Conservation (phyloP, 768 basidiomycete genomes). For the Leccinellum rugosiceps region DNA sequence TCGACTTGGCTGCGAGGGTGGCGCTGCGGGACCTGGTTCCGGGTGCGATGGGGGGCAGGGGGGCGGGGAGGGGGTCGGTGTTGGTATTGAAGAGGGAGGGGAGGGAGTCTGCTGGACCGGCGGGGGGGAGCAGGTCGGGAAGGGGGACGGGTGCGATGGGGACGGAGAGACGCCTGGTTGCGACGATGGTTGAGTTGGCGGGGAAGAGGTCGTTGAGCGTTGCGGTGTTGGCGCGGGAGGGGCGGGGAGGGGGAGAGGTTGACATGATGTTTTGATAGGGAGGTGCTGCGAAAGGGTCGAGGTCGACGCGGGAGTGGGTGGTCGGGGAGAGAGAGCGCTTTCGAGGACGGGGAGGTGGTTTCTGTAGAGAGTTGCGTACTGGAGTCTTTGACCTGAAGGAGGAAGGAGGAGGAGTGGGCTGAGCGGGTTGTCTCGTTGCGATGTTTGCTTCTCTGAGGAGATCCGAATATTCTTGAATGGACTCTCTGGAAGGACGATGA, state of each 20-base stretch:
- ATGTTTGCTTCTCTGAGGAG: constrained; percentile 60
- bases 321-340: constrained; percentile 50
- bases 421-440: constrained; percentile 7
- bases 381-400: constrained; percentile 30
- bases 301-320: constrained; percentile 35
- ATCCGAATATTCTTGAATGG: constrained; percentile 74
- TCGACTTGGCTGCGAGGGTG: constrained; percentile 41
- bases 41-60: constrained; percentile 10
- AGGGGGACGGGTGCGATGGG: constrained; percentile 40
- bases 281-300: constrained; percentile 57
- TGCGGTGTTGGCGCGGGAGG: constrained; percentile 82
- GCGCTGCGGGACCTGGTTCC: constrained; percentile 41
- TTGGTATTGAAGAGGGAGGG: constrained; percentile 22
- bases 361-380: constrained; percentile 59
- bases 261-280: constrained; percentile 21
- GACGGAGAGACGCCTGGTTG: constrained; percentile 51
- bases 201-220: constrained; percentile 74
- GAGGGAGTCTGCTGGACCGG: constrained; percentile 20
- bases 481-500: constrained; percentile 69
- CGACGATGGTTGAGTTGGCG: constrained; percentile 35
- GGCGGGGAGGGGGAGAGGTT: constrained; percentile 66
- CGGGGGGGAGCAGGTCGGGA: constrained; percentile 21
- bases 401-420: constrained; percentile 25
- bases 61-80: constrained; percentile 6
- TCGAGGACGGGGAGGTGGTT: constrained; percentile 50